These are phyloP conservation scores for Emiliania huxleyi DNA, from an alignment of 78 protist genomes.

Conservation along the genomic window DNA sequence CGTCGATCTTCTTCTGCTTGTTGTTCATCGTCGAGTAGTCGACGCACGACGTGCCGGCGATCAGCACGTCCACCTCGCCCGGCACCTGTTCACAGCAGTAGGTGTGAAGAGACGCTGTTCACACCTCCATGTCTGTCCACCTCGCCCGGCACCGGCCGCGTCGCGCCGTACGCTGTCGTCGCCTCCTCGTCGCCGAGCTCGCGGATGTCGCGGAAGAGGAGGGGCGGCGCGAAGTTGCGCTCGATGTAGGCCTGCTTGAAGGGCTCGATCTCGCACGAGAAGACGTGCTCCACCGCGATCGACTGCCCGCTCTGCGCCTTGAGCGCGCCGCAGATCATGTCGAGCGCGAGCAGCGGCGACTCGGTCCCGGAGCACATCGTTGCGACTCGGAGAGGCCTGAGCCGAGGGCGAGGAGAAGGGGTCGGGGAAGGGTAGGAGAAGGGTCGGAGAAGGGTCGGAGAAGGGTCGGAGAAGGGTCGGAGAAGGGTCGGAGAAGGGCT, in stretches of 20 bases:
- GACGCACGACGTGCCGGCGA: conserved; percentile 53
- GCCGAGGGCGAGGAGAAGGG: too few species aligned
- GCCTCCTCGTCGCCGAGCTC: conserved; percentile 43
- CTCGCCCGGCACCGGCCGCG: conserved; percentile 6
- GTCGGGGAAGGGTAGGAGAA: too few species aligned
- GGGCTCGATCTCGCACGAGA: conserved; percentile 57
- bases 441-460: too few species aligned
- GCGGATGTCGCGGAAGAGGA: conserved; percentile 54
- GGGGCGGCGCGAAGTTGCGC: conserved; percentile 42
- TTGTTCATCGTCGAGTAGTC: conserved; percentile 31
- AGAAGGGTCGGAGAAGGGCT: too few species aligned
- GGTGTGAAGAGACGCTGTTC: too few species aligned
- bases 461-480: too few species aligned
- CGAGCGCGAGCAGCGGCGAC: conserved; percentile 47
- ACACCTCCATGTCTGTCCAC: too few species aligned
- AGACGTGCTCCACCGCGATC: conserved; percentile 36
- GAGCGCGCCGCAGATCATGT: conserved; percentile 15
- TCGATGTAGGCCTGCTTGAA: conserved; percentile 59
- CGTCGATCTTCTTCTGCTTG: conserved; percentile 27
- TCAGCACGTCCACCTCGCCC: conserved; percentile 40
- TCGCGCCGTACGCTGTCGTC: conserved; percentile 52
- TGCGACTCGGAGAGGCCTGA: neutral
- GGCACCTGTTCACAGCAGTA: too few species aligned
- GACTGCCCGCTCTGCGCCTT: neutral
- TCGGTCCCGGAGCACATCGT: conserved; percentile 57